Evolutionary conservation across 164 flowering plant genomes (phyloP), one percentile per base, ranked within the genome.

Genomic region (Warburgia ugandensis): DNA sequence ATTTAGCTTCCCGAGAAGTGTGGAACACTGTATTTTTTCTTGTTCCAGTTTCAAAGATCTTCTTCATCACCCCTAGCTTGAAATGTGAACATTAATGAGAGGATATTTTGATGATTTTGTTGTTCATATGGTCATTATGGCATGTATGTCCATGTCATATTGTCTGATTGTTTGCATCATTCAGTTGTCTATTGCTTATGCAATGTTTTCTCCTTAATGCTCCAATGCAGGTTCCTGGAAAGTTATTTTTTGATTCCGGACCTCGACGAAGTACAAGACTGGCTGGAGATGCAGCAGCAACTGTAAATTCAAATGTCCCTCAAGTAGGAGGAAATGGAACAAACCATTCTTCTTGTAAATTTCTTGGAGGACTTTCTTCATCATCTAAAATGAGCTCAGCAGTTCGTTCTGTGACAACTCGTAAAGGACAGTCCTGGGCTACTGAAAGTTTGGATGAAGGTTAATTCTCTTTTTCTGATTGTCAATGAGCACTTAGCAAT

Each of bases 261-360:
- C 84, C 85, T 61, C 77, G 99, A 40, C 68, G 97, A 65, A 89
- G 96, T 75, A 66, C 80, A n/a, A 78, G 99, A 43, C 83, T 94
- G 54, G 71, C 87, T 60, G 84, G 76, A 31, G 99, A 89, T 38
- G 63, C 81, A 38, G 74, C 71, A 21, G 57, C 65, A 19, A 68
- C 51, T 57, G 44, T 78, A 59, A 77, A 63, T 58, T 56, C 73
- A 13, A 73, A 59, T 68, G 57, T 65, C 11, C 46, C 78, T 29
- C 49, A 61, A 23, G 65, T 52, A 26, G 68, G 79, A 55, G 87
- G 80, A 58, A 86, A 84, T 74, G 97, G 94, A 63, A 77, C 63
- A 17, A 73, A 36, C 56, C 79, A 77, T 61, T 70, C 86, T 43
- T 68, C 73, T 49, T 14, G 77, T 23, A 89, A 83, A 62, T 66